phyloP scores from a whole-genome alignment of 2,329 filamentous ascomycete species.

The Colletotrichum paranaense region DNA sequence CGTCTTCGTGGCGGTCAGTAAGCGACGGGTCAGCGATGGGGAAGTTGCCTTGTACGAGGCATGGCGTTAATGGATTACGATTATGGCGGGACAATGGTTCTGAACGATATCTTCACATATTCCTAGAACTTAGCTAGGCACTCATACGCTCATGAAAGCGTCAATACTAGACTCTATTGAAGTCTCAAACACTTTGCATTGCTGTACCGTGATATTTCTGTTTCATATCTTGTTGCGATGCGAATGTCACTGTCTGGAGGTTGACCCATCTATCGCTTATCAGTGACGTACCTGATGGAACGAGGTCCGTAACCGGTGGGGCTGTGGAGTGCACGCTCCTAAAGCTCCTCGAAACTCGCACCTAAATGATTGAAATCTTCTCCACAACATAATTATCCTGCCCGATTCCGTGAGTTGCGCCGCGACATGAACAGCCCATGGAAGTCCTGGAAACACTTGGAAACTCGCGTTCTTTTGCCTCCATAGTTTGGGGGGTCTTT shows the following conservation, averaged over 20 bases:
- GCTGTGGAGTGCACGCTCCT: neutral
- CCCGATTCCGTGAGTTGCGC: neutral
- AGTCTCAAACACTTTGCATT: conserved; percentile 1
- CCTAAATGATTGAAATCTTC: neutral
- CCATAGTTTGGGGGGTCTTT: neutral
- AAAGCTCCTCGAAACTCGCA: conserved; percentile 4
- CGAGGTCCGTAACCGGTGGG: conserved; percentile 14
- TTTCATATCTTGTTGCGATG: neutral
- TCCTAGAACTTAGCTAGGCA: conserved; percentile 21
- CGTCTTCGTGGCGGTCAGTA: conserved; percentile 80
- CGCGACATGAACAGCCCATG: conserved; percentile 14
- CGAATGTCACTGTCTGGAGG: neutral
- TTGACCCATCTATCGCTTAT: conserved; percentile 4
- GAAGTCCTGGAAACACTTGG: neutral
- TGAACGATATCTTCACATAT: conserved; percentile 30
- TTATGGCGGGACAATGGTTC: conserved; percentile 38
- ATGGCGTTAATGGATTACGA: conserved; percentile 39
- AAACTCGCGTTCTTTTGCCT: conserved; percentile 37
- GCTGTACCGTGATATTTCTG: neutral
- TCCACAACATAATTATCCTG: neutral
- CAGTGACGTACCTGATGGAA: conserved; percentile 26
- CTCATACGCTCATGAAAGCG: conserved; percentile 20
- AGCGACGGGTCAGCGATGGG: neutral
- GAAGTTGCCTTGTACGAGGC: neutral
- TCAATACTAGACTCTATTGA: conserved; percentile 33